phyloP scores from a whole-genome alignment of 306 rosid genomes.

The Betula pendula region DNA sequence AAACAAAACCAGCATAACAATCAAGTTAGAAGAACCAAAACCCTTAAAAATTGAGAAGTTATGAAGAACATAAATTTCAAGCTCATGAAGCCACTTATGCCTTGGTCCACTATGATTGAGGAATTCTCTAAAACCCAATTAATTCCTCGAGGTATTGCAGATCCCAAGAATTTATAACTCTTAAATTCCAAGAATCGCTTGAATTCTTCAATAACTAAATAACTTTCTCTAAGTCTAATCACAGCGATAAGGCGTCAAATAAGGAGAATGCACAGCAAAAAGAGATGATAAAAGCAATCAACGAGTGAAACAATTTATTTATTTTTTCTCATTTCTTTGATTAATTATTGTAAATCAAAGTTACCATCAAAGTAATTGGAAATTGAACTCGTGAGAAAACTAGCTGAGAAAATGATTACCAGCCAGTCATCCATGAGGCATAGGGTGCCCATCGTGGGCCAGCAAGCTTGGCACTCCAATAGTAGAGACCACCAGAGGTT shows the following conservation, averaged over 20 bases:
- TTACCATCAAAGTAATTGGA: not conserved
- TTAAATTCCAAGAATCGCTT: not conserved
- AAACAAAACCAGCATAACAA: not conserved
- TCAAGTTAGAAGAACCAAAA: not conserved
- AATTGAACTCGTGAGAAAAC: not conserved
- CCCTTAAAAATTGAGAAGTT: not conserved
- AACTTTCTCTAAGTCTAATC: not conserved
- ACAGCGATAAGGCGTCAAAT: not conserved
- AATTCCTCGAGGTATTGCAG: not conserved
- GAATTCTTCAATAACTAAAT: not conserved
- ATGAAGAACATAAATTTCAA: not conserved
- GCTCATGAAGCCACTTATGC: not conserved
- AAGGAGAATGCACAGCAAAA: not conserved
- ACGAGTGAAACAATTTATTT: not conserved
- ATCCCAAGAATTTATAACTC: not conserved
- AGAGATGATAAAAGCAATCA: not conserved
- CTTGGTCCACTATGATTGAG: not conserved
- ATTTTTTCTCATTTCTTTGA: not conserved
- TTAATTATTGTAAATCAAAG: not conserved
- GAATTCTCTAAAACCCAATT: not conserved
- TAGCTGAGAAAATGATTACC: conserved; percentile 44
- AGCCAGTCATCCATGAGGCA: conserved; percentile 99
- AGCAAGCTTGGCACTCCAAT: conserved; percentile 98
- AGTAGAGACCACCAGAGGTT: conserved; percentile 95
- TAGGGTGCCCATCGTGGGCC: conserved; percentile 92